Conservation (phyloP, 2,329 filamentous ascomycete genomes). For the Cephalotrichum gorgonifer region DNA sequence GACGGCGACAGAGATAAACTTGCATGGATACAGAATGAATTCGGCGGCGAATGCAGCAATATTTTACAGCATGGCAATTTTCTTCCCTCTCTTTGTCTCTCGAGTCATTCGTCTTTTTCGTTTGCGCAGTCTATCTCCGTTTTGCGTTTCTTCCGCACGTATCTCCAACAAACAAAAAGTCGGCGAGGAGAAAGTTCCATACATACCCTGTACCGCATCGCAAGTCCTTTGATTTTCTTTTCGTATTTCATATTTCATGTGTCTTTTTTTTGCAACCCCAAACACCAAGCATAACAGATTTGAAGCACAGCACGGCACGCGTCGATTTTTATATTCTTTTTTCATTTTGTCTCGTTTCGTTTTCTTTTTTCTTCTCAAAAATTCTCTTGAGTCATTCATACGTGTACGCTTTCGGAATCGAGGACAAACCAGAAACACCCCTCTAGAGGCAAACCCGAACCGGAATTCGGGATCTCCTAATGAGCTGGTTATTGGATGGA, state of each 20-base stretch:
- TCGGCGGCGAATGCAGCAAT: constrained; percentile 15
- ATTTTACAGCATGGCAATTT: constrained; percentile 29
- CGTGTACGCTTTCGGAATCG: no score
- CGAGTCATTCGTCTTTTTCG: constrained; percentile 14
- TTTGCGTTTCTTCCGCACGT: constrained; percentile 17
- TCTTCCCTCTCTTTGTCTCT: constrained; percentile 16
- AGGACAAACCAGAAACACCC: no score
- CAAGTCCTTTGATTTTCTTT: constrained; percentile 10
- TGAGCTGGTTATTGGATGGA: no score
- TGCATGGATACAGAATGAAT: constrained; percentile 21
- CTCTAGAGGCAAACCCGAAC: no score
- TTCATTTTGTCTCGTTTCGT: background rate
- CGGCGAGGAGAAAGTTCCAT: constrained; percentile 18
- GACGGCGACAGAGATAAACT: constrained; percentile 9
- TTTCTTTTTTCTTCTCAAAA: no score
- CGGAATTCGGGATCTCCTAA: no score
- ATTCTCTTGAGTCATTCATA: no score
- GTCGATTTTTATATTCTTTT: background rate
- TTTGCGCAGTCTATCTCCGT: constrained; percentile 9
- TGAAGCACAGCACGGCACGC: constrained; percentile 6
- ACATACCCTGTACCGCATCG: constrained; percentile 20
- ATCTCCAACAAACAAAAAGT: constrained; percentile 20
- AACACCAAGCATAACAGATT: constrained; percentile 4
- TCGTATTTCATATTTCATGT: constrained; percentile 15
- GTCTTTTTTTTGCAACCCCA: constrained; percentile 13